Conservation (phyloP, 176 grass and related monocot genomes). For the Eleusine coracana region DNA sequence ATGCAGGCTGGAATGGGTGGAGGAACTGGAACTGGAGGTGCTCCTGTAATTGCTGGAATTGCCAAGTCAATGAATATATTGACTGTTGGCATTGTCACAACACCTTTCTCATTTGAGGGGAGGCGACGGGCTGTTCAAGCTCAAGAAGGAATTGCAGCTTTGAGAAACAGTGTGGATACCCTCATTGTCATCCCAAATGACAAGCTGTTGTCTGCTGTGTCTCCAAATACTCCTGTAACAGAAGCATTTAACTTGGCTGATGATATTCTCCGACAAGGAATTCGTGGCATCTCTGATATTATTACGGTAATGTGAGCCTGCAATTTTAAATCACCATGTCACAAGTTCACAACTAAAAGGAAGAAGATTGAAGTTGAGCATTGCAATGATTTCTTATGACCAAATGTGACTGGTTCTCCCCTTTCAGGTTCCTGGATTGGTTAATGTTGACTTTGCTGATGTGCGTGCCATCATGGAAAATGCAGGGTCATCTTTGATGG, state of each 20-base stretch:
- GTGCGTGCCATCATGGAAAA: slow-evolving; percentile 93
- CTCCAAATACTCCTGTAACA: slow-evolving; percentile 79
- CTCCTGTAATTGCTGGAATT: slow-evolving; percentile 79
- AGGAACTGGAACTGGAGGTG: slow-evolving; percentile 86
- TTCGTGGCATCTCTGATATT: slow-evolving; percentile 95
- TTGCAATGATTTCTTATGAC: background rate
- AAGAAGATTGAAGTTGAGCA: slow-evolving; percentile 9
- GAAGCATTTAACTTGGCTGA: slow-evolving; percentile 94
- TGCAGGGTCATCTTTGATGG: slow-evolving; percentile 99
- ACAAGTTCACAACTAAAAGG: background rate
- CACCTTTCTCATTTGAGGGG: slow-evolving; percentile 88
- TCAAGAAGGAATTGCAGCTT: slow-evolving; percentile 82
- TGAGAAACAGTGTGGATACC: slow-evolving; percentile 86
- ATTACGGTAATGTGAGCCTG: slow-evolving; percentile 53
- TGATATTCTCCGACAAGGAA: slow-evolving; percentile 88
- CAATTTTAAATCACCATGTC: slow-evolving; percentile 3
- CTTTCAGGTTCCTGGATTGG: slow-evolving; percentile 84
- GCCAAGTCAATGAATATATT: slow-evolving; percentile 86
- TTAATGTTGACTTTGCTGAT: slow-evolving; percentile 99
- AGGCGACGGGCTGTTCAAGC: slow-evolving; percentile 80
- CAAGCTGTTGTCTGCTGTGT: slow-evolving; percentile 79
- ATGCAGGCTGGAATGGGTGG: slow-evolving; percentile 94
- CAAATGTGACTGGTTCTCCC: background rate
- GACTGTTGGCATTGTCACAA: slow-evolving; percentile 83
- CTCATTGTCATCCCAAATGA: slow-evolving; percentile 96